phyloP scores from a whole-genome alignment of 129 eudicot genomes.

The Helianthus tuberosus region DNA sequence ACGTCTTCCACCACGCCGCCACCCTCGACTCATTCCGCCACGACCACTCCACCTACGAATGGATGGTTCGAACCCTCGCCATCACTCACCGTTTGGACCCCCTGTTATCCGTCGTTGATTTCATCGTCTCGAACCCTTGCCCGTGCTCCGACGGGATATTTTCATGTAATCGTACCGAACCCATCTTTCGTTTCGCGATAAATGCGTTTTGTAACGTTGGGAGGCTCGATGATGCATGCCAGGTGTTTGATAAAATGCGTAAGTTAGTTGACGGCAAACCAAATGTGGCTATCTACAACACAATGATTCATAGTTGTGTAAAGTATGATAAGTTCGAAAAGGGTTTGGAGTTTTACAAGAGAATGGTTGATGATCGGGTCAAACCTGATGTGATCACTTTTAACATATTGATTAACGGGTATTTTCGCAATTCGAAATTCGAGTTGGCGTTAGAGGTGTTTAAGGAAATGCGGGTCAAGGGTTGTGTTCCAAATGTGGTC shows the following conservation, averaged over 20 bases:
- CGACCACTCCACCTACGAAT: conserved; percentile 80
- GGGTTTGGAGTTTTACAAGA: conserved; percentile 60
- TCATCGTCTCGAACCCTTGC: conserved; percentile 78
- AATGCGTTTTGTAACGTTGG: conserved; percentile 65
- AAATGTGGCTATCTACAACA: conserved; percentile 58
- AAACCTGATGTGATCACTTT: conserved; percentile 78
- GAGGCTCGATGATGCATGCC: conserved; percentile 60
- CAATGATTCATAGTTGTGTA: conserved; percentile 69
- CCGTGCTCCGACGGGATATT: conserved; percentile 94
- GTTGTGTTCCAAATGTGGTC: conserved; percentile 82
- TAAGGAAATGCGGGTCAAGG: conserved; percentile 77
- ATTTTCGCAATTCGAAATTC: conserved; percentile 56
- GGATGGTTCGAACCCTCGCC: conserved; percentile 71
- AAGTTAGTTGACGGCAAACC: conserved; percentile 80
- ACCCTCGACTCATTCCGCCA: conserved; percentile 82
- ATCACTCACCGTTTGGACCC: conserved; percentile 63
- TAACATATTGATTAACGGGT: conserved; percentile 73
- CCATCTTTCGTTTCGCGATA: conserved; percentile 69
- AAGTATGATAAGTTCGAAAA: conserved; percentile 47
- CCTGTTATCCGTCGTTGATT: conserved; percentile 44
- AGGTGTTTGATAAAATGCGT: conserved; percentile 62
- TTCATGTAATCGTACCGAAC: conserved; percentile 69
- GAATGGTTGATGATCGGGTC: conserved; percentile 70
- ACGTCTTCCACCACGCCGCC: conserved; percentile 77
- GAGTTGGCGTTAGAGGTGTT: conserved; percentile 69